These are phyloP conservation scores for Chrysoporthe deuterocubensis DNA, from an alignment of 2,329 filamentous ascomycete species.

Conservation along the genomic window DNA sequence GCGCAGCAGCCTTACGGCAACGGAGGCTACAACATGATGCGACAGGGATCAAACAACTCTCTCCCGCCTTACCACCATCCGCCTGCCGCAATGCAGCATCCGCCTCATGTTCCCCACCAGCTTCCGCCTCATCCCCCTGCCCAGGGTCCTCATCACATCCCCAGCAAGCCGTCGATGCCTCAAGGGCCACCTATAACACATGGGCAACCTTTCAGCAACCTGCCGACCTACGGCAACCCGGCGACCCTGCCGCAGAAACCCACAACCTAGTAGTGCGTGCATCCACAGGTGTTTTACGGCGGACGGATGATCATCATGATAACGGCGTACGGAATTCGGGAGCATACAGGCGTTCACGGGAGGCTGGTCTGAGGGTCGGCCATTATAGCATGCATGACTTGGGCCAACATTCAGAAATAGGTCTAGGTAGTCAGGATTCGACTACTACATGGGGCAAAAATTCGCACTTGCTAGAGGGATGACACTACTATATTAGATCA, in stretches of 20 bases:
- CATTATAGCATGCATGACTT: constrained; percentile 6
- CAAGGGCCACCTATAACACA: constrained; percentile 41
- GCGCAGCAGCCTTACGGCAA: constrained; percentile 48
- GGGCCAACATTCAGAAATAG: constrained; percentile 25
- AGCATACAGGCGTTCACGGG: constrained; percentile 45
- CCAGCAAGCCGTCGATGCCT: constrained; percentile 50
- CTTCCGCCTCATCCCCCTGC: constrained; percentile 35
- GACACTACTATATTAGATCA: constrained; percentile 28
- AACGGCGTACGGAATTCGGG: constrained; percentile 26
- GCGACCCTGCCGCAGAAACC: constrained; percentile 65
- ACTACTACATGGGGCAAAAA: constrained; percentile 17
- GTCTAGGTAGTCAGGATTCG: constrained; percentile 1
- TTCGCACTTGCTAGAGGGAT: constrained; percentile 28
- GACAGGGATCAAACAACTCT: constrained; percentile 58
- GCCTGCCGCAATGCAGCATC: constrained; percentile 35
- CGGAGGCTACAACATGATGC: constrained; percentile 58
- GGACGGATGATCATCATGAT: constrained; percentile 29
- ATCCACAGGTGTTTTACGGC: constrained; percentile 31
- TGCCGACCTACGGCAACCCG: constrained; percentile 63
- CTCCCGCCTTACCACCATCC: constrained; percentile 54
- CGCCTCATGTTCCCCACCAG: constrained; percentile 48
- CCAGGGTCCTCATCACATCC: constrained; percentile 45
- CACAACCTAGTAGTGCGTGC: constrained; percentile 41
- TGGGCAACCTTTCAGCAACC: constrained; percentile 53
- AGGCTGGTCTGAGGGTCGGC: constrained; percentile 18